Evolutionary conservation across 768 basidiomycete genomes (phyloP).

Genomic region (Trametes elegans): DNA sequence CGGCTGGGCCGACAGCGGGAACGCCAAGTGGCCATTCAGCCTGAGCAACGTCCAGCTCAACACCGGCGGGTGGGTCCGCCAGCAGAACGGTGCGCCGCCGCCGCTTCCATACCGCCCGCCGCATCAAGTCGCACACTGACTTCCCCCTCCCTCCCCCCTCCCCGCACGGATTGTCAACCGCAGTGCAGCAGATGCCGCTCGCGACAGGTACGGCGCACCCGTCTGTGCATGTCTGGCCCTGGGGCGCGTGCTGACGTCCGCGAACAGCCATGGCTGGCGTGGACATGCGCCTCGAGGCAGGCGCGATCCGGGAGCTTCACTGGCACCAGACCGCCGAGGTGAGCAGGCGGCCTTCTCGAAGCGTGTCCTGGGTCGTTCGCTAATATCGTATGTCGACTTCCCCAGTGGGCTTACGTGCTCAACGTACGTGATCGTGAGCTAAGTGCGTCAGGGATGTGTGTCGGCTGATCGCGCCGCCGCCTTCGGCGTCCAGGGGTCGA

Average conservation of each 20-base stretch:
- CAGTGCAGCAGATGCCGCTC: conserved; percentile 32
- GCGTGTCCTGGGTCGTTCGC: background rate
- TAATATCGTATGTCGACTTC: background rate
- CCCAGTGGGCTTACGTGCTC: conserved; percentile 34
- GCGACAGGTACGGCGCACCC: conserved; percentile 20
- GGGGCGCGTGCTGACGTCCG: background rate
- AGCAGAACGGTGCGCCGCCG: conserved; percentile 31
- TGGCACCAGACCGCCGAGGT: conserved; percentile 36
- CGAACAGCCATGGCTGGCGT: conserved; percentile 30
- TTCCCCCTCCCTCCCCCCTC: background rate
- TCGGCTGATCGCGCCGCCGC: no score
- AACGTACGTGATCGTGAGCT: conserved; percentile 22
- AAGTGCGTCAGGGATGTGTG: no score
- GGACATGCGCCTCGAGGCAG: conserved; percentile 37
- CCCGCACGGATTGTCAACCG: background rate
- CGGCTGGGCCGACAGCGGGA: conserved; percentile 9
- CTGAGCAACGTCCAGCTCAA: conserved; percentile 35
- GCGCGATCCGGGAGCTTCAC: conserved; percentile 37
- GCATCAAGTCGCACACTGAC: no score
- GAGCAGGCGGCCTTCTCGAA: background rate
- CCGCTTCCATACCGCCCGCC: background rate
- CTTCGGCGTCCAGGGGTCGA: conserved; percentile 49
- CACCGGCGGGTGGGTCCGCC: conserved; percentile 36
- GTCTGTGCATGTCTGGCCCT: background rate
- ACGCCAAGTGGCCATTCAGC: conserved; percentile 35